These are phyloP conservation scores for Apium graveolens DNA, from an alignment of 129 eudicot genomes.

Conservation along the genomic window DNA sequence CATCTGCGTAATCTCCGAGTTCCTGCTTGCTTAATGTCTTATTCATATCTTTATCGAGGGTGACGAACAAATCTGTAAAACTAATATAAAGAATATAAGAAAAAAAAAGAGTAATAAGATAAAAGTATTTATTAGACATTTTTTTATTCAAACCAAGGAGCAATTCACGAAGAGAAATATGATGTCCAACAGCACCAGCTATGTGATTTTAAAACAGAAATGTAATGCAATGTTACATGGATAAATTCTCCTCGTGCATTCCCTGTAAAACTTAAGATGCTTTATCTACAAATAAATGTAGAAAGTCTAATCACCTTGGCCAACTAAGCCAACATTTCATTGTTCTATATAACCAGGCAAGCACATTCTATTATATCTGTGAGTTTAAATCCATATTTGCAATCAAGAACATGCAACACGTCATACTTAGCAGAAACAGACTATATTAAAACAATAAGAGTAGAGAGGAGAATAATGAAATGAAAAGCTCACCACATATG, in stretches of 20 bases:
- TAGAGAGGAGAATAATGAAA: neutral
- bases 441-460: neutral
- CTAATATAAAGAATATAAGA: slow-evolving; percentile 9
- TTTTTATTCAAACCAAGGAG: neutral
- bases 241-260: neutral
- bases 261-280: neutral
- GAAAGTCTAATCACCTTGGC: neutral
- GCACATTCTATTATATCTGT: neutral
- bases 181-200: neutral
- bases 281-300: neutral
- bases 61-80: slow-evolving; percentile 80
- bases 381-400: neutral
- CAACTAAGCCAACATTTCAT: neutral
- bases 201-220: neutral
- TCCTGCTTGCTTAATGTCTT: slow-evolving; percentile 89
- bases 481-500: slow-evolving; percentile 53
- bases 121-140: neutral
- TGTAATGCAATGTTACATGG: neutral
- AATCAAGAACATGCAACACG: neutral
- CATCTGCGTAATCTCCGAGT: slow-evolving; percentile 97
- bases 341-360: neutral
- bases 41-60: slow-evolving; percentile 89
- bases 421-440: neutral
- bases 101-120: neutral
- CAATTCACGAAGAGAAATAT: neutral